phyloP scores from a whole-genome alignment of 2,329 filamentous ascomycete species.

The Trichoderma sp. region DNA sequence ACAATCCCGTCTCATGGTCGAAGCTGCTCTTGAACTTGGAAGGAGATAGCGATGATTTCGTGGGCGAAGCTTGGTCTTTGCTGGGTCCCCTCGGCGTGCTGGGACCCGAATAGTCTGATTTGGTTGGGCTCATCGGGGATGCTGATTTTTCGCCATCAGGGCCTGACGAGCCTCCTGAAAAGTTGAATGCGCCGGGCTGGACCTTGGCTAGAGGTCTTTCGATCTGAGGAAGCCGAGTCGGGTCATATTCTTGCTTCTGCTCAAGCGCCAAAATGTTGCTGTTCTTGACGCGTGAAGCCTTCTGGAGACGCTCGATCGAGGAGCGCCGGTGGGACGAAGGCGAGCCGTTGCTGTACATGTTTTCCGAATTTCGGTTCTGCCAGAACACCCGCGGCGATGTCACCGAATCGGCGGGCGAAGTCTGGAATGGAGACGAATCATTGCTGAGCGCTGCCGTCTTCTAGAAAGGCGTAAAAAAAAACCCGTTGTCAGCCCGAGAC shows the following conservation, averaged over 20 bases:
- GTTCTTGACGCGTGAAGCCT: conserved; percentile 93
- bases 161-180: conserved; percentile 54
- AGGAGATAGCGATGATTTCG: conserved; percentile 84
- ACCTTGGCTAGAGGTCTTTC: conserved; percentile 81
- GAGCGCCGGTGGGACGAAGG: conserved; percentile 78
- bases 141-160: conserved; percentile 55
- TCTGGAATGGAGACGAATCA: conserved; percentile 83
- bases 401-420: conserved; percentile 71
- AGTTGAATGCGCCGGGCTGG: conserved; percentile 71
- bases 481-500: conserved; percentile 29
- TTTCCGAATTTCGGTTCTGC: conserved; percentile 82
- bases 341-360: conserved; percentile 67
- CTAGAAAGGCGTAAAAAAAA: conserved; percentile 45
- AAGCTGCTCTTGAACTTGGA: conserved; percentile 68
- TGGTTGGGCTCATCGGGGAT: conserved; percentile 39
- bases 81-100: conserved; percentile 58
- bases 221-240: conserved; percentile 72
- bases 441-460: conserved; percentile 67
- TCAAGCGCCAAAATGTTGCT: conserved; percentile 96
- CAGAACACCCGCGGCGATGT: conserved; percentile 87
- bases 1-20: conserved; percentile 69
- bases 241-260: conserved; percentile 91
- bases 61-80: conserved; percentile 76
- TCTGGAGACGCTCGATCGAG: conserved; percentile 94
- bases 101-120: conserved; percentile 31